Evolutionary conservation across 192 early-diverging fungal species (phyloP), one percentile per base, ranked within the genome.

Genomic region (Backusella australiensis): DNA sequence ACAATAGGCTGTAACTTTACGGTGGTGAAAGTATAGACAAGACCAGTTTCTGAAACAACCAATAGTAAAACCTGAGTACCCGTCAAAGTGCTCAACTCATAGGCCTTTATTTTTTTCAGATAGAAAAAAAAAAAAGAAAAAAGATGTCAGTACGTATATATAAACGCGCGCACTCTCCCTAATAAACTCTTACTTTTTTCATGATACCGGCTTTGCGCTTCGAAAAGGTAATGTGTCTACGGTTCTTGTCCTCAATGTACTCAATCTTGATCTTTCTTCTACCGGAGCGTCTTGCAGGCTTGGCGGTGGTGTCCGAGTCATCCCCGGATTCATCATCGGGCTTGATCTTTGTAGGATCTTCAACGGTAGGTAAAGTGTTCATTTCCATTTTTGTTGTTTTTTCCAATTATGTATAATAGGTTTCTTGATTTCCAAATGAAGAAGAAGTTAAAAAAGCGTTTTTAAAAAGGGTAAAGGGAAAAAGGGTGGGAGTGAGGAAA

Each of bases 21-120:
- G 26, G 96, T 98, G 6, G 96, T 95, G 81, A 96, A 96, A 9
- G 95, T 96, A 82, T 96, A 96, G n/a, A 98, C 95, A 32, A 96
- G 90, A 32, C 96, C 96, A 49, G 95, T 96, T 81, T 98, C 96
- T 4, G 95, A 96, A 29, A 96, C 96, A 17, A 98, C 95, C 68
- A 98, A 80, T 38, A 98, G 87, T 52, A 98, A 82, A 23, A 96
- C 95, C 84, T 98, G 95, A 7, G 96, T 98, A 53, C 96, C 96
- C 6, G 96, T 98, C 74, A 98, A 86, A 7, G 95, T 96, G 78
- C 92, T 92, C 15, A 98, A 89, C 82, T 98, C 96, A 80, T 94
- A 96, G 4, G 95, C 96, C n/a, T n/a, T n/a, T n/a, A n/a, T n/a
- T 39, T 39, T 38, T 38, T 41, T 41, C 3, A 44, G 14, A 21